These are phyloP conservation scores for Fraxinus cuspidata DNA, from an alignment of 257 asterid genomes.

Conservation along the genomic window DNA sequence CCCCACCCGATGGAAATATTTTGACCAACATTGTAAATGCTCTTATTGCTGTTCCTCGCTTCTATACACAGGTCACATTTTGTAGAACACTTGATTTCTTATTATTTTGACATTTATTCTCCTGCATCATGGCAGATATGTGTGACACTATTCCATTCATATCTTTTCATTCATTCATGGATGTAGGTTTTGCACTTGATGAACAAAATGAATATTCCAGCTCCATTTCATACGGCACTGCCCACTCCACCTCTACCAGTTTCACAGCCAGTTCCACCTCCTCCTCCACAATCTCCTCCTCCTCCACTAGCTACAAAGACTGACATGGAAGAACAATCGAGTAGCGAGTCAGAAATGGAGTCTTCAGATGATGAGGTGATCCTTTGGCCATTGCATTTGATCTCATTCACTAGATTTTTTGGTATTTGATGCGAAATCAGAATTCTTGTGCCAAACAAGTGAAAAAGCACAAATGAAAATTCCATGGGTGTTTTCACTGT, in stretches of 20 bases:
- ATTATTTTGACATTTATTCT: slow-evolving; percentile 1
- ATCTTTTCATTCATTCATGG: slow-evolving; percentile 6
- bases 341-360: slow-evolving; percentile 90
- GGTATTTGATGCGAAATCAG: neutral
- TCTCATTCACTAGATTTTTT: slow-evolving; percentile 15
- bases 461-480: neutral
- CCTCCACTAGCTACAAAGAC: slow-evolving; percentile 51
- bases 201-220: slow-evolving; percentile 99
- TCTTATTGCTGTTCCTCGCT: slow-evolving; percentile 95
- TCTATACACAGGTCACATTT: slow-evolving; percentile 79
- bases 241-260: slow-evolving; percentile 89
- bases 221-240: slow-evolving; percentile 87
- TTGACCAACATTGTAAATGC: slow-evolving; percentile 91
- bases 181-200: slow-evolving; percentile 92
- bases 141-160: slow-evolving; percentile 1
- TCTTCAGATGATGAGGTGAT: slow-evolving; percentile 96
- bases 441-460: neutral
- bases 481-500: neutral
- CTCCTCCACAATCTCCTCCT: slow-evolving; percentile 51
- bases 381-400: slow-evolving; percentile 15
- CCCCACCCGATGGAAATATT: slow-evolving; percentile 93
- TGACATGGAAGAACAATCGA: slow-evolving; percentile 42
- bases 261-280: slow-evolving; percentile 52
- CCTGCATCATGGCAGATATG: neutral
- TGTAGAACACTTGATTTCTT: slow-evolving; percentile 4